Percentiles rank a stretch among this genome's conserved stretches.
These are phyloP conservation scores for Blastobotrys capitulatus DNA, from an alignment of 1,139 yeast genomes.

Conservation along the genomic window DNA sequence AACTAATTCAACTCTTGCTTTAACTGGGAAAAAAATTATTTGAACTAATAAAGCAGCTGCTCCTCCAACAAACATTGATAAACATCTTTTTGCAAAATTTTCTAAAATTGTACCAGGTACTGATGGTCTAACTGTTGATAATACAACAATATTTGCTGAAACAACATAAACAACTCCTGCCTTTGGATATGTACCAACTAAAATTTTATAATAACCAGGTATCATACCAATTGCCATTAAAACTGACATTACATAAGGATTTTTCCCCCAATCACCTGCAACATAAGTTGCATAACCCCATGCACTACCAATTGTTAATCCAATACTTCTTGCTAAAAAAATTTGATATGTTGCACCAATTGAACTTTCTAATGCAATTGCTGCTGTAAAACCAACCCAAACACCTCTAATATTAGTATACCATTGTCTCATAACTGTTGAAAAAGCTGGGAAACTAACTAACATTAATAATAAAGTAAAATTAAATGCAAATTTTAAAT, in stretches of 20 bases:
- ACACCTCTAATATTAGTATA: slow-evolving; percentile 42
- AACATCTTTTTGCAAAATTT: slow-evolving; percentile 45
- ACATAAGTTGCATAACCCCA: slow-evolving; percentile 46
- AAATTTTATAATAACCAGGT: slow-evolving; percentile 41
- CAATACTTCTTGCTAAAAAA: slow-evolving; percentile 42
- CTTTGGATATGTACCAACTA: slow-evolving; percentile 44
- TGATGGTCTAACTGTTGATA: slow-evolving; percentile 40
- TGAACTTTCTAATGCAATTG: slow-evolving; percentile 44
- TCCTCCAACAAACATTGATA: slow-evolving; percentile 48
- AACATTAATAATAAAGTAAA: slow-evolving; percentile 41
- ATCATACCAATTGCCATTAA: slow-evolving; percentile 40
- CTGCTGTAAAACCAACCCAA: slow-evolving; percentile 51
- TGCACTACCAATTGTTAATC: slow-evolving; percentile 43
- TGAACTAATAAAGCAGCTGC: slow-evolving; percentile 43
- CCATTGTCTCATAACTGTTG: slow-evolving; percentile 43
- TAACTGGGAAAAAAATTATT: slow-evolving; percentile 41
- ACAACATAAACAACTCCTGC: slow-evolving; percentile 47
- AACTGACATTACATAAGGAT: slow-evolving; percentile 41
- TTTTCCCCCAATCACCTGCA: slow-evolving; percentile 37
- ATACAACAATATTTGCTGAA: slow-evolving; percentile 41
- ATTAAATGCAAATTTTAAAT: slow-evolving; percentile 43
- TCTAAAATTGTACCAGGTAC: slow-evolving; percentile 39
- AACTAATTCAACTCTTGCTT: slow-evolving; percentile 42
- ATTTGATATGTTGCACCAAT: slow-evolving; percentile 48
- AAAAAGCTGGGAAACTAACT: slow-evolving; percentile 46